Percentiles rank a stretch among this genome's conserved stretches.
phyloP scores from a whole-genome alignment of 1,284 basidiomycete genomes.

The Sanghuangporus baumii region DNA sequence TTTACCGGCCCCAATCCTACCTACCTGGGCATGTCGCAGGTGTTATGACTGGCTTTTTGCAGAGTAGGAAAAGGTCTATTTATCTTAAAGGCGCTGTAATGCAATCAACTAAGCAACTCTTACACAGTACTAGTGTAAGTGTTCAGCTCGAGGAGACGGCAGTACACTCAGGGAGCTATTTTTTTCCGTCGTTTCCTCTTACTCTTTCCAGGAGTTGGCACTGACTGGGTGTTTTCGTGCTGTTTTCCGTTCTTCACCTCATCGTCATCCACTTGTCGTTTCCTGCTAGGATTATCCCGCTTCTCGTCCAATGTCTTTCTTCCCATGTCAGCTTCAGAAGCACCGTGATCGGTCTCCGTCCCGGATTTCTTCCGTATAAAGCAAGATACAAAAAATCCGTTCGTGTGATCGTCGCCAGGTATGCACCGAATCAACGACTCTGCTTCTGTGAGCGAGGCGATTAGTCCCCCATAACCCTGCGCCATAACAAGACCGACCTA shows the following conservation, averaged over 20 bases:
- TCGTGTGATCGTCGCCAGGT: constrained; percentile 83
- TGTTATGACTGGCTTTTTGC: no score
- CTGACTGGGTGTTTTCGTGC: no score
- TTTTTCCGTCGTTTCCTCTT: neutral
- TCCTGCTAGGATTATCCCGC: neutral
- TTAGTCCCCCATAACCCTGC: neutral
- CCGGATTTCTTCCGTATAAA: constrained; percentile 41
- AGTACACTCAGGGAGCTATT: neutral
- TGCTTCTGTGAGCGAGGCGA: constrained; percentile 39
- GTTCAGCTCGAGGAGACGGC: no score
- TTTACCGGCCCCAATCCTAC: no score
- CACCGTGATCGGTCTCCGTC: neutral
- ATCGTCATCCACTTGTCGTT: neutral
- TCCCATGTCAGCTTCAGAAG: neutral
- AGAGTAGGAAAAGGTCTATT: no score
- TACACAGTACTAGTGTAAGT: no score
- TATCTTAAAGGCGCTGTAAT: no score
- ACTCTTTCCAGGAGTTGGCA: neutral
- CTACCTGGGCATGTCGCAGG: no score
- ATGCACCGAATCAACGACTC: constrained; percentile 76
- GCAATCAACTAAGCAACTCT: no score
- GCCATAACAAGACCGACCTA: neutral
- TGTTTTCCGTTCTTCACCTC: neutral
- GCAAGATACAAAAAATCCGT: constrained; percentile 93
- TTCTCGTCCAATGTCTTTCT: neutral